phyloP scores from a whole-genome alignment of 164 flowering plant genomes.

The Vitis riparia region DNA sequence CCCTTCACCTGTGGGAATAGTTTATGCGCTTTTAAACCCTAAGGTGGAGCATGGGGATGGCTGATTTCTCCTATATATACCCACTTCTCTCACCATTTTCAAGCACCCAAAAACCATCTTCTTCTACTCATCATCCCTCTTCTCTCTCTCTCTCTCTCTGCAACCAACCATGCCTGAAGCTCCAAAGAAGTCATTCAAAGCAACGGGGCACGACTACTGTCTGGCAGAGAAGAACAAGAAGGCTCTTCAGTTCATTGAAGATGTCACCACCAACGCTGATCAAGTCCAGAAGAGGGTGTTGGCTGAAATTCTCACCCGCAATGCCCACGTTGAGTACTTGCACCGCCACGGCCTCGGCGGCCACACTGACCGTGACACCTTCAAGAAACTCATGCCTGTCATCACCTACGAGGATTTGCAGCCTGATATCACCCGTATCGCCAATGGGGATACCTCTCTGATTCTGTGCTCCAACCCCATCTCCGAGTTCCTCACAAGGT shows the following conservation, averaged over 20 bases:
- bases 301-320: slow-evolving; percentile 64
- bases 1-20: slow-evolving; percentile 8
- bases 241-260: slow-evolving; percentile 73
- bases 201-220: slow-evolving; percentile 6
- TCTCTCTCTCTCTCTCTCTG: not conserved
- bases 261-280: slow-evolving; percentile 67
- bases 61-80: slow-evolving; percentile 33
- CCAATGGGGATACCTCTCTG: slow-evolving; percentile 74
- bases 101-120: not conserved
- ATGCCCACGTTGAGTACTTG: slow-evolving; percentile 76
- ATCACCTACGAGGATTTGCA: slow-evolving; percentile 71
- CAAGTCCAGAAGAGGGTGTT: slow-evolving; percentile 60
- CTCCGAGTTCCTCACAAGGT: slow-evolving; percentile 88
- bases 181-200: slow-evolving; percentile 31
- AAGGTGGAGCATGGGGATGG: slow-evolving; percentile 19
- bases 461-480: slow-evolving; percentile 75
- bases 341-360: slow-evolving; percentile 59
- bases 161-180: slow-evolving; percentile 75
- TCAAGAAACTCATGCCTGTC: slow-evolving; percentile 77
- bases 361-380: slow-evolving; percentile 61
- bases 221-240: slow-evolving; percentile 50
- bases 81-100: slow-evolving; percentile 20
- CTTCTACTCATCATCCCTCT: not conserved
- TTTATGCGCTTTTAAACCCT: slow-evolving; percentile 16
- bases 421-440: slow-evolving; percentile 66